Base-by-base conservation (phyloP, 1,284 basidiomycete genomes). In the Fomitopsis schrenkii region DNA sequence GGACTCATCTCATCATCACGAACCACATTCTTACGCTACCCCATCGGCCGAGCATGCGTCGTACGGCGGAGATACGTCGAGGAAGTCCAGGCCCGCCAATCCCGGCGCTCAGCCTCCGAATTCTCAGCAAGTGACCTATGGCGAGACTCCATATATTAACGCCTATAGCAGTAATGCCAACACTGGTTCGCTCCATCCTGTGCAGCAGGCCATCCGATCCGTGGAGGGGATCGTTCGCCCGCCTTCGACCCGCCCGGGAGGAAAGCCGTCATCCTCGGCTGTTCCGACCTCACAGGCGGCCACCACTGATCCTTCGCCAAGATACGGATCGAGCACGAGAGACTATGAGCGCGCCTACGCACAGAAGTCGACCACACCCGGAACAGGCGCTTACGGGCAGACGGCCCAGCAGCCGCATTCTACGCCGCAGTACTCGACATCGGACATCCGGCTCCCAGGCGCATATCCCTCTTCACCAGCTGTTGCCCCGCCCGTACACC, bases 191-290 rank as follows among this genome's bases (percentile, higher is more conserved):
- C 26, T 59, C 12, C 61, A 62, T 54, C 61, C 58, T 28, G 61
- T 59, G 26, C 61, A 59, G 28, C 54, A 59, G 35, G 61, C 58
- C 26, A 59, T 62, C 33, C 54, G 61, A 15, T 62, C 61, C 6
- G 40, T 59, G 12, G 61, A 62, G 36, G 61, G 61, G 5, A 62
- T 59, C 28, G 17, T 50, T 17, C 58, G 61, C 2, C 61, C 61
- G 8, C 42, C 61, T 9, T 55, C 57, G 36, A 55, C 59, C 5
- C 59, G 46, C 35, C 59, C 40, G 10, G 22, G 38, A 8, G 54
- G 15, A 8, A 60, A 44, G 14, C n/a, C 44, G 10, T 17, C 53
- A 14, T 40, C 55, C 36, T 14, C 55, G 22, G 19, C n/a, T 9
- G 17, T 19, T 6, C 15, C 59, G 17, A 28, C 22, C 5, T 19